A percentile compares a stretch with the other conserved stretches of the same genome.
These are phyloP conservation scores for Przewalskia tangutica DNA, from an alignment of 257 asterid species.

Conservation along the genomic window DNA sequence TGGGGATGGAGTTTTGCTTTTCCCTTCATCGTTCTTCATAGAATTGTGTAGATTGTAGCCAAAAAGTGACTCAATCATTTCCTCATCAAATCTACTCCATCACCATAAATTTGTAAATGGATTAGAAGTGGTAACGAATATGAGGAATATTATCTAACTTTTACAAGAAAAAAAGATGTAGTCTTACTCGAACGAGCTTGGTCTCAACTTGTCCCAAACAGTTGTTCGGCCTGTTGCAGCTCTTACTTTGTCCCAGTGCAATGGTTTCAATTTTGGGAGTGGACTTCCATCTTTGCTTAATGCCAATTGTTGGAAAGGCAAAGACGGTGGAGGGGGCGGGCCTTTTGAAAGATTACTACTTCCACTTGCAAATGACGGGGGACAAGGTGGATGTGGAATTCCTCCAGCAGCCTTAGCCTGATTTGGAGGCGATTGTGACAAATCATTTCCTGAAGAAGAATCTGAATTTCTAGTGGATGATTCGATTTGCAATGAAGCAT, in stretches of 20 bases:
- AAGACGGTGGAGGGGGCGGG: constrained; percentile 73
- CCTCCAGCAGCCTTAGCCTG: constrained; percentile 13
- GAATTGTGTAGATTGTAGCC: constrained; percentile 74
- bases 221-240: constrained; percentile 82
- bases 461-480: constrained; percentile 12
- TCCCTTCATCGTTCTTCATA: constrained; percentile 47
- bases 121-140: neutral
- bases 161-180: neutral
- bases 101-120: constrained; percentile 1
- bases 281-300: constrained; percentile 72
- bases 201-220: constrained; percentile 88
- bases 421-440: constrained; percentile 10
- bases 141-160: neutral
- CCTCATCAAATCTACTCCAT: constrained; percentile 75
- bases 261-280: constrained; percentile 77
- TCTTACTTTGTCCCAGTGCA: constrained; percentile 97
- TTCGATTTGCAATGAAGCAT: constrained; percentile 17
- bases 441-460: constrained; percentile 7
- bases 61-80: constrained; percentile 84
- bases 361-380: constrained; percentile 39
- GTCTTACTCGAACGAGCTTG: constrained; percentile 89
- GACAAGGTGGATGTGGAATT: constrained; percentile 52
- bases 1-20: constrained; percentile 80
- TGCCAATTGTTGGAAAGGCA: constrained; percentile 22
- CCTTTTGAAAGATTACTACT: constrained; percentile 9